These are phyloP conservation scores for Cladosporium sp. DNA, from an alignment of 2,329 filamentous ascomycete genomes.

Conservation along the genomic window DNA sequence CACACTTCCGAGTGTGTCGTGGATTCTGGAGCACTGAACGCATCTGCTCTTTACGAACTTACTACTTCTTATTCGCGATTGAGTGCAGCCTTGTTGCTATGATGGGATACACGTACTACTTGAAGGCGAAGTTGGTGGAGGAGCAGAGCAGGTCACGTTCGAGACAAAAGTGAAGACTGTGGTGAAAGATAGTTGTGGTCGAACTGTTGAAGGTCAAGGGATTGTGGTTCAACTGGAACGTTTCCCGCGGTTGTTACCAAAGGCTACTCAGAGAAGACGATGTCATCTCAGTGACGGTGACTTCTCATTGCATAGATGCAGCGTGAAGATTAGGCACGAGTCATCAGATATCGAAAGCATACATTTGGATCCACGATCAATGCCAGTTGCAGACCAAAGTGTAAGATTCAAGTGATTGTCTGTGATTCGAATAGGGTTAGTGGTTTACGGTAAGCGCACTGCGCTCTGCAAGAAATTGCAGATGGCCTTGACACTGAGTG, in stretches of 20 bases:
- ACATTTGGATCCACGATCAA: background rate
- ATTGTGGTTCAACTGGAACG: background rate
- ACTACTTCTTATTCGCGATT: background rate
- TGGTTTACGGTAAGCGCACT: background rate
- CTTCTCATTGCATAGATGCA: background rate
- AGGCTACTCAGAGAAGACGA: background rate
- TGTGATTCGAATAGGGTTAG: background rate
- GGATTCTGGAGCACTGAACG: background rate
- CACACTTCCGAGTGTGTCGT: background rate
- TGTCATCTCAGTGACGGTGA: background rate
- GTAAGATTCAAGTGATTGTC: background rate
- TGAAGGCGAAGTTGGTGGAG: background rate
- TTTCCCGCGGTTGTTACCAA: background rate
- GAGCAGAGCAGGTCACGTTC: background rate
- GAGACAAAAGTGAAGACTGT: background rate
- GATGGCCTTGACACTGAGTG: background rate
- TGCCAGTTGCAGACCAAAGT: background rate
- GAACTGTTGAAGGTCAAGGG: background rate
- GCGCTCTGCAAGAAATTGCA: background rate
- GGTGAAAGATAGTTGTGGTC: background rate
- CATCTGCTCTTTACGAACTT: background rate
- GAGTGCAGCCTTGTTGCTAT: background rate
- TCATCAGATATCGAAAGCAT: background rate
- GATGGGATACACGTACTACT: background rate
- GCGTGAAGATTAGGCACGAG: too few species aligned